phyloP scores from a whole-genome alignment of 352 stramenopile species.

The Globisporangium mamillatum region DNA sequence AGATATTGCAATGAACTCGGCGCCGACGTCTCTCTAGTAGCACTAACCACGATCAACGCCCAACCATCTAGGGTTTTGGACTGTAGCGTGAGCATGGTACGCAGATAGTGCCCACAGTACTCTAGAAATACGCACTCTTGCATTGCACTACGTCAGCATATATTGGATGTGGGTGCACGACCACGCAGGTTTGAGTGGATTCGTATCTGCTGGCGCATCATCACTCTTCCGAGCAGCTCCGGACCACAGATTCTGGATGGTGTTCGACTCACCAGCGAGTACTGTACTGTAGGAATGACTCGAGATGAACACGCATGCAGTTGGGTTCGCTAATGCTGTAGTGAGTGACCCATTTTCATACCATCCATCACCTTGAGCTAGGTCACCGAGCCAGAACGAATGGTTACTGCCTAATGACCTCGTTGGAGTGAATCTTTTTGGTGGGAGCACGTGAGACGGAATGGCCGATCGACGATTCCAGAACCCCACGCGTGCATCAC shows the following conservation, averaged over 20 bases:
- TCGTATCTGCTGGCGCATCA: not conserved
- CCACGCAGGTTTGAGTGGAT: not conserved
- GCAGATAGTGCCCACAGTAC: no score
- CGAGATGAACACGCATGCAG: not conserved
- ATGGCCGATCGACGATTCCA: not conserved
- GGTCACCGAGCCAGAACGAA: no score
- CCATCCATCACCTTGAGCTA: no score
- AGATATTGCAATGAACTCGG: not conserved
- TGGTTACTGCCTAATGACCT: no score
- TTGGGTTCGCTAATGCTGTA: not conserved
- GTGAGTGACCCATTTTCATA: not conserved
- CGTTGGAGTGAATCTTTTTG: not conserved
- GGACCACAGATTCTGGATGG: not conserved
- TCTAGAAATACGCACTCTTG: no score
- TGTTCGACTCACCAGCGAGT: not conserved
- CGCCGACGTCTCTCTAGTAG: not conserved
- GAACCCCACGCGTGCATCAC: not conserved
- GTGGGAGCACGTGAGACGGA: not conserved
- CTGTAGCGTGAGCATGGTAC: no score
- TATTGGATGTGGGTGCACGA: no score
- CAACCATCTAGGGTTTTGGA: not conserved
- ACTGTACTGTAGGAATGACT: no score
- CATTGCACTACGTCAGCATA: not conserved
- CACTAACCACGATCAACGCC: not conserved
- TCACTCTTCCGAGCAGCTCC: not conserved